Evolutionary conservation across 768 basidiomycete genomes (phyloP), one percentile per base, ranked within the genome.

Genomic region (Clitopilus passeckerianus): DNA sequence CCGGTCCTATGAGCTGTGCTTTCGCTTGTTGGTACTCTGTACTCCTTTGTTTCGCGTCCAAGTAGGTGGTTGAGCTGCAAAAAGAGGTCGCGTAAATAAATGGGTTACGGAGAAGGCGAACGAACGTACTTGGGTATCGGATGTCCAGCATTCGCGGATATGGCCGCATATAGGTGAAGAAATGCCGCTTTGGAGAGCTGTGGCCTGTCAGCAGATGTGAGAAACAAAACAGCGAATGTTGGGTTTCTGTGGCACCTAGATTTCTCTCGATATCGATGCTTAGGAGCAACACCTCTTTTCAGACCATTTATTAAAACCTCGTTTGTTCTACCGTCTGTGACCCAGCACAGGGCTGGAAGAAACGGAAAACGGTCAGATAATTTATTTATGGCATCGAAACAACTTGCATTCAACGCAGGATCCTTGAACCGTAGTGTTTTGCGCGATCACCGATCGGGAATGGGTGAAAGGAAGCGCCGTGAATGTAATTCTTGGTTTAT

Each of bases 231-330:
- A 7, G 27, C 27, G 27, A 30, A 3, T 7, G 7, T 30, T 30
- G 27, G 27, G 27, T 30, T 30, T 30, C 7, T 30, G 18, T 43
- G 1, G 10, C 58, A 88, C 91, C 86, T 82, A 41, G 82, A 85
- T 69, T 86, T 87, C 6, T 80, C 72, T 33, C 79, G 79, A 61
- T 82, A 76, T 23, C 88, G 79, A 65, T 90, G 83, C 67, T 90
- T 92, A 0, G 87, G 82, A 10, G 89, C 75, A 1, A 90, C 84
- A 1, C 92, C 92, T 50, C 92, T 85, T 65, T 82, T 87, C n/a
- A 86, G 73, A 1, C 93, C 92, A 61, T 90, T 91, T 63, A 90
- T 90, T 52, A 93, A 66, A 20, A 91, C 79, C 67, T 95, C 90
- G 27, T 73, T 68, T 5, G 74, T 60, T n/a, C 65, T 57, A 0